A percentile compares a stretch with the other conserved stretches of the same genome.
These are phyloP conservation scores for Onygena corvina DNA, from an alignment of 2,329 filamentous ascomycete species.

Conservation along the genomic window DNA sequence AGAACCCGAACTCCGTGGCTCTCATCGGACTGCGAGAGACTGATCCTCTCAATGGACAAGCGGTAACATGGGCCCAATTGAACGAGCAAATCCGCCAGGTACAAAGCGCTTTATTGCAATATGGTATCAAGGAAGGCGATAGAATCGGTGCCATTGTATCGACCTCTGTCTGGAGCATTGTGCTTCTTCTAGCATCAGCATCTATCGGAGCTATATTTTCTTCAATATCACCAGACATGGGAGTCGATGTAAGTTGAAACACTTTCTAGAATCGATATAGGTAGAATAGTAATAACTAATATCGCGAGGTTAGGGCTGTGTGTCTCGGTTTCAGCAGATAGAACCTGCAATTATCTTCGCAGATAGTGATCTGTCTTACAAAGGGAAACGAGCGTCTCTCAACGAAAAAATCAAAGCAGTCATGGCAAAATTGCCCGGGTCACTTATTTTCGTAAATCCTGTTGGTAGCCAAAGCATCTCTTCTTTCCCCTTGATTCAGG, in stretches of 20 bases:
- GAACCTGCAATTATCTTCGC: conserved; percentile 32
- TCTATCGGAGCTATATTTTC: conserved; percentile 36
- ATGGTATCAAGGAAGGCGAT: conserved; percentile 30
- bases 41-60: conserved; percentile 26
- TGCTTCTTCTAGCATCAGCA: conserved; percentile 32
- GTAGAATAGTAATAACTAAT: not conserved
- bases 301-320: conserved; percentile 19
- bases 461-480: conserved; percentile 13
- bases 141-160: conserved; percentile 33
- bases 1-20: conserved; percentile 26
- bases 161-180: conserved; percentile 34
- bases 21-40: conserved; percentile 33
- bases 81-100: conserved; percentile 30
- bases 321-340: conserved; percentile 32
- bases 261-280: not conserved
- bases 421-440: conserved; percentile 20
- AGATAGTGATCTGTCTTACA: conserved; percentile 32
- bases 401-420: conserved; percentile 25
- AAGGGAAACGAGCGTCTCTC: conserved; percentile 27
- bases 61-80: conserved; percentile 31
- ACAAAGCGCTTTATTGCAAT: conserved; percentile 28
- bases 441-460: conserved; percentile 18
- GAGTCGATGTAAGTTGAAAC: conserved; percentile 21
- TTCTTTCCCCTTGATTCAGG: conserved; percentile 20
- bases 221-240: conserved; percentile 35